Evolutionary conservation across 23 red algal genomes (phyloP).

Genomic region (Pyropia yezoensis): DNA sequence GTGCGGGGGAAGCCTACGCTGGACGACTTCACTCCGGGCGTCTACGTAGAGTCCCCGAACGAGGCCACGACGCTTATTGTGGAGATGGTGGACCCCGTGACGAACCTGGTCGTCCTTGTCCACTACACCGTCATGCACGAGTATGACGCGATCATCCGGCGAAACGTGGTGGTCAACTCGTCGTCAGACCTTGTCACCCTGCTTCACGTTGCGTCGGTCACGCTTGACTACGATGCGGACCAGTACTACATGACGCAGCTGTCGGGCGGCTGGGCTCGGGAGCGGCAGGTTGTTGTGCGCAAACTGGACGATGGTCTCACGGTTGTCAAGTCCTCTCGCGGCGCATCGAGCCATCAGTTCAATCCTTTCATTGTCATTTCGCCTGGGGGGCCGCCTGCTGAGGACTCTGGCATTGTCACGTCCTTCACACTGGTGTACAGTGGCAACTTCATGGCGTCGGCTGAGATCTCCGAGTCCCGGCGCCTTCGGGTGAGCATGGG

Average conservation of each 20-base stretch:
- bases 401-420: slow-evolving; percentile 55
- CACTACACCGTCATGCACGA: slow-evolving; percentile 93
- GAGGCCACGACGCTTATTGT: slow-evolving; percentile 96
- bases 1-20: slow-evolving; percentile 55
- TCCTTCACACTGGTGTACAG: slow-evolving; percentile 77
- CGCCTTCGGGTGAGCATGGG: slow-evolving; percentile 89
- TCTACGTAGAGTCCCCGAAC: slow-evolving; percentile 45
- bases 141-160: slow-evolving; percentile 77
- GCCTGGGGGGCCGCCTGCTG: slow-evolving; percentile 37
- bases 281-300: slow-evolving; percentile 69
- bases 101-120: slow-evolving; percentile 45
- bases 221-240: slow-evolving; percentile 90
- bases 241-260: slow-evolving; percentile 87
- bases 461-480: slow-evolving; percentile 79
- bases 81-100: slow-evolving; percentile 79
- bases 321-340: slow-evolving; percentile 65
- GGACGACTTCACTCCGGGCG: slow-evolving; percentile 52
- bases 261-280: slow-evolving; percentile 89
- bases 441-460: slow-evolving; percentile 77
- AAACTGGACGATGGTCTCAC: slow-evolving; percentile 61
- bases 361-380: slow-evolving; percentile 86
- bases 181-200: slow-evolving; percentile 42
- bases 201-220: slow-evolving; percentile 62
- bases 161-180: slow-evolving; percentile 57
- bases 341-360: slow-evolving; percentile 89